phyloP scores from a whole-genome alignment of 768 basidiomycete species.

The Cystobasidium onofrii region DNA sequence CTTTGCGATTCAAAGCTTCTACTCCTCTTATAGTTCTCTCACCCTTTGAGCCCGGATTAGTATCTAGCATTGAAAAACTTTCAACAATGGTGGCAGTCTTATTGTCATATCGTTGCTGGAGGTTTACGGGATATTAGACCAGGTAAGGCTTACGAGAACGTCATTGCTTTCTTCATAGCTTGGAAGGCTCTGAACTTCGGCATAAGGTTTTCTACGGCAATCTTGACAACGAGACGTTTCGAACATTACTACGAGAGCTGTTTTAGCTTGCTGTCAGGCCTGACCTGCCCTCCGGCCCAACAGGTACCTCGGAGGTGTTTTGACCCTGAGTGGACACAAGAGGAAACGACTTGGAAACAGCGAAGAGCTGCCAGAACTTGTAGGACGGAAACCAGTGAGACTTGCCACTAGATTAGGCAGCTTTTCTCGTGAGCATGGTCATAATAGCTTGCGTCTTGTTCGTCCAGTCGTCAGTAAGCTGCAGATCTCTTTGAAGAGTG shows the following conservation, averaged over 20 bases:
- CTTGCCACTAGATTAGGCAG: not conserved
- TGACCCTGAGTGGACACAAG: constrained; percentile 7
- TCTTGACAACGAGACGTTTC: not conserved
- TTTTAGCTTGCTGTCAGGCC: not conserved
- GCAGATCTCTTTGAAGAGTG: not conserved
- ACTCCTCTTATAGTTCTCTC: constrained; percentile 23
- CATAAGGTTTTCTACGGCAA: not conserved
- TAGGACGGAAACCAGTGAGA: not conserved
- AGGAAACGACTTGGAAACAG: not conserved
- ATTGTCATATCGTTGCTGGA: constrained; percentile 15
- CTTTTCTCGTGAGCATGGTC: not conserved
- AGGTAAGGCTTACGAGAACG: not conserved
- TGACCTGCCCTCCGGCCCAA: not conserved
- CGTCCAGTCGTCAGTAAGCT: not conserved
- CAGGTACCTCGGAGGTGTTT: constrained; percentile 8
- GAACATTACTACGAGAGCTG: not conserved
- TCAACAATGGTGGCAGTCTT: constrained; percentile 23
- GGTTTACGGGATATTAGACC: constrained; percentile 9
- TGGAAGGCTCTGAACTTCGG: constrained; percentile 28
- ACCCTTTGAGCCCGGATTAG: constrained; percentile 9
- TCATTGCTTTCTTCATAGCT: constrained; percentile 24
- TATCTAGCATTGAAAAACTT: constrained; percentile 26
- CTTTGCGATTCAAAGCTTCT: constrained; percentile 23
- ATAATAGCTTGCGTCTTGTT: constrained; percentile 22
- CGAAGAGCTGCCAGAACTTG: not conserved